Conservation (phyloP, 2,329 filamentous ascomycete genomes). For the Aspergillus floridensis region DNA sequence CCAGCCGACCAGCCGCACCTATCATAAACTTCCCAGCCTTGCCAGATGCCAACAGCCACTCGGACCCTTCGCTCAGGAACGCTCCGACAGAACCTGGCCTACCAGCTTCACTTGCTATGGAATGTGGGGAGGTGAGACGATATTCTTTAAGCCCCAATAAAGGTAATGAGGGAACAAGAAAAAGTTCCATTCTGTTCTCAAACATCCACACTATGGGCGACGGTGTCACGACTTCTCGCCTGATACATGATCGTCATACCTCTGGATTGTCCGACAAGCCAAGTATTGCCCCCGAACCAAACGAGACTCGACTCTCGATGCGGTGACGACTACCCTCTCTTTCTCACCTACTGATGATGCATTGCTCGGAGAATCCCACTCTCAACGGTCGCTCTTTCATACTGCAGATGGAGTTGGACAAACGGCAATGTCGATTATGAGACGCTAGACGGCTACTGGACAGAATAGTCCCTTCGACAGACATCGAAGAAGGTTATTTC, state of each 20-base stretch:
- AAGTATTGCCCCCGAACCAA: neutral
- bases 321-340: neutral
- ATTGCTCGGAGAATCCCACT: conserved; percentile 6
- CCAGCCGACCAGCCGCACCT: conserved; percentile 15
- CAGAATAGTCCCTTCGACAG: neutral
- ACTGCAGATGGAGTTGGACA: neutral
- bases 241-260: neutral
- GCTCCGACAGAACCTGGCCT: conserved; percentile 15
- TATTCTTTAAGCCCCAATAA: neutral
- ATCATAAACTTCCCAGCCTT: conserved; percentile 13
- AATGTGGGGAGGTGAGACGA: conserved; percentile 12
- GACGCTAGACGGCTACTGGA: neutral
- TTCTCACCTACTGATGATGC: neutral
- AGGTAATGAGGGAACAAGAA: neutral
- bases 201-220: neutral
- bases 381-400: conserved; percentile 8
- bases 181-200: neutral
- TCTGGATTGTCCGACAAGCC: neutral
- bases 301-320: neutral
- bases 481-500: neutral
- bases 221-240: neutral
- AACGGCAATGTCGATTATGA: neutral
- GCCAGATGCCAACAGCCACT: conserved; percentile 15
- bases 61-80: conserved; percentile 18
- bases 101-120: conserved; percentile 11